Evolutionary conservation across 306 rosid species (phyloP).

Genomic region (Rosa multiflora): DNA sequence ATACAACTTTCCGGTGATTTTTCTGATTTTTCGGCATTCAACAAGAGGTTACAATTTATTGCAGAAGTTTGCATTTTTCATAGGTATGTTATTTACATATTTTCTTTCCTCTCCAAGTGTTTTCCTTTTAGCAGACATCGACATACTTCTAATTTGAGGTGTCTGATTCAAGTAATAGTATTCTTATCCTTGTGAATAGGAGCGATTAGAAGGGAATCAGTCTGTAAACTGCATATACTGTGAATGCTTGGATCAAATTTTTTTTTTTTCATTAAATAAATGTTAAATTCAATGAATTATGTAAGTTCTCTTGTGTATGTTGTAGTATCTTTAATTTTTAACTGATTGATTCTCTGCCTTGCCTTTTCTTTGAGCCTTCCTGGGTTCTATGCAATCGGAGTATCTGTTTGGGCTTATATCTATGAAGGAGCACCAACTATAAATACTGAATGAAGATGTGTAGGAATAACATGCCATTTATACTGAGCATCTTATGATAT

Average conservation of each 20-base stretch:
- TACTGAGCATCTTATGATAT: background rate
- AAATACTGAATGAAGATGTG: background rate
- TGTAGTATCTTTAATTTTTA: background rate
- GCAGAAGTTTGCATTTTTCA: slow-evolving; percentile 94
- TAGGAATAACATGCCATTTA: background rate
- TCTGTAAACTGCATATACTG: background rate
- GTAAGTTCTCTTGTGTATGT: slow-evolving; percentile 1
- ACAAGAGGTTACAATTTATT: slow-evolving; percentile 80
- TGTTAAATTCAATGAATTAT: background rate
- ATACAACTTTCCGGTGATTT: slow-evolving; percentile 61
- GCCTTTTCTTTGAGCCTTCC: background rate
- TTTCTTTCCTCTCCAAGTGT: background rate
- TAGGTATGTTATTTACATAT: slow-evolving; percentile 47
- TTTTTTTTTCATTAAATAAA: background rate
- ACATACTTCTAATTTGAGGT: background rate
- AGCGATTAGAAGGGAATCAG: background rate
- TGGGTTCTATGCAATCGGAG: background rate
- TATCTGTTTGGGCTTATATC: background rate
- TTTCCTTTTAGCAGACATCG: background rate
- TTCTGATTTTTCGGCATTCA: slow-evolving; percentile 63
- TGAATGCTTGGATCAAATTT: background rate
- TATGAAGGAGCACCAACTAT: background rate
- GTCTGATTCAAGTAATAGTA: background rate
- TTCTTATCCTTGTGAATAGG: slow-evolving; percentile 11
- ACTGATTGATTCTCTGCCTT: background rate